Base-by-base conservation (phyloP, 2,329 filamentous ascomycete species). In the Onygena corvina region DNA sequence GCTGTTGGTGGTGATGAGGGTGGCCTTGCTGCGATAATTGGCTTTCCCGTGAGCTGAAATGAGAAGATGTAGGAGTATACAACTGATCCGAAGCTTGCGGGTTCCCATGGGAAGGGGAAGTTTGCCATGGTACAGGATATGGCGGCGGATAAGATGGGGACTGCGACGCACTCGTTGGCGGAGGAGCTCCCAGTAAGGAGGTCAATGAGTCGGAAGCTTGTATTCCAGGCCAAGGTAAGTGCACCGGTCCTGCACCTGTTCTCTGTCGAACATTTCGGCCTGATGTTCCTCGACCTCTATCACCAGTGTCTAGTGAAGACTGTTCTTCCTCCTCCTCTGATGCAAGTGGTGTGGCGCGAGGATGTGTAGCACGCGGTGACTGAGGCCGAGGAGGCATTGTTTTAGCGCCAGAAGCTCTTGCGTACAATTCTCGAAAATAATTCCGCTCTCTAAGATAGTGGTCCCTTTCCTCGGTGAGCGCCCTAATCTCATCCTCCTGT, bases 391-490 rank as follows among this genome's bases (percentile, higher is more conserved):
- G 46, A 7, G 53, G 50, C 18, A 53, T 33, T 27, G 46, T 23
- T 34, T 50, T 30, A 3, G 48, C 20, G n/a, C 52, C 51, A 16
- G 53, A 36, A 14, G 48, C 47, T n/a, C 48, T 52, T 23, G 21
- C 35, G 42, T 52, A 50, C 14, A 54, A 36, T 2, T 68, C 65
- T 8, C 65, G 63, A 52, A 63, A 69, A 53, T 64, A 68, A 50
- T 70, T 61, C 29, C 67, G 59, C 47, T 70, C 67, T 0, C 60
- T 58, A 14, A 60, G 65, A 50, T 70, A 70, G 50, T 64, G 61
- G 14, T 69, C 66, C 38, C 64, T 55, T 50, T 67, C 63, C 47
- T 64, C 60, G 1, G 56, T 47, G 14, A 68, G 47, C 4, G 50
- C 48, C 9, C 58, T 64, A n/a, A 68, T 57, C 33, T 68, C 60